Evolutionary conservation across 257 asterid genomes (phyloP).

Genomic region (Lantana camara): DNA sequence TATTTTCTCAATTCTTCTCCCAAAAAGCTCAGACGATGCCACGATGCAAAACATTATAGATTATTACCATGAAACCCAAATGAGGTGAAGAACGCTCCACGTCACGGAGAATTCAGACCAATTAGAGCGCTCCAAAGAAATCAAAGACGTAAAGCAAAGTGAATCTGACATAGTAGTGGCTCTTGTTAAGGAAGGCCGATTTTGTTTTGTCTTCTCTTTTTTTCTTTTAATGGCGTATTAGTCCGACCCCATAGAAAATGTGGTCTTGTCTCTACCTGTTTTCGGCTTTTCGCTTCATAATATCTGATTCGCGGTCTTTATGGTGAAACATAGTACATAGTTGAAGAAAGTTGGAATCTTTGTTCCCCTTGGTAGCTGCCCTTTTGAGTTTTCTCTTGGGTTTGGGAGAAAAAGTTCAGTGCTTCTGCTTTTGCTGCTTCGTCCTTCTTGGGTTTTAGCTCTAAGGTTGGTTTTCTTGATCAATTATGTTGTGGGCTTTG

Average conservation of each 20-base stretch:
- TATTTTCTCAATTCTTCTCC: no score
- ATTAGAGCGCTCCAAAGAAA: background rate
- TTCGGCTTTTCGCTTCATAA: conserved; percentile 15
- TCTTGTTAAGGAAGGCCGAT: conserved; percentile 14
- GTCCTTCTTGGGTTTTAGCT: background rate
- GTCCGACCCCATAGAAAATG: background rate
- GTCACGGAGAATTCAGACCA: conserved; percentile 33
- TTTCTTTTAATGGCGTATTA: no score
- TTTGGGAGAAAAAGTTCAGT: conserved; percentile 20
- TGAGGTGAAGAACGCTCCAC: conserved; percentile 38
- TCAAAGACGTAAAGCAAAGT: no score
- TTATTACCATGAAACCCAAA: no score
- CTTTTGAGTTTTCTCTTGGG: no score
- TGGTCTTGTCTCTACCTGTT: conserved; percentile 15
- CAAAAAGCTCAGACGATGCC: no score
- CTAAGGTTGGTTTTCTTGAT: background rate
- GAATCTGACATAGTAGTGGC: conserved; percentile 14
- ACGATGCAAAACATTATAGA: no score
- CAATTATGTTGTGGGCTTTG: no score
- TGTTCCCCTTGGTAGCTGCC: background rate
- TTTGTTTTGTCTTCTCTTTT: background rate
- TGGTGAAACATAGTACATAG: conserved; percentile 9
- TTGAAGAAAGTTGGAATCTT: background rate
- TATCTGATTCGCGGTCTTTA: conserved; percentile 21
- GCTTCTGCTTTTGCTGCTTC: conserved; percentile 16